These are phyloP conservation scores for Excoecaria agallocha DNA, from an alignment of 345 rosid genomes.

Conservation along the genomic window DNA sequence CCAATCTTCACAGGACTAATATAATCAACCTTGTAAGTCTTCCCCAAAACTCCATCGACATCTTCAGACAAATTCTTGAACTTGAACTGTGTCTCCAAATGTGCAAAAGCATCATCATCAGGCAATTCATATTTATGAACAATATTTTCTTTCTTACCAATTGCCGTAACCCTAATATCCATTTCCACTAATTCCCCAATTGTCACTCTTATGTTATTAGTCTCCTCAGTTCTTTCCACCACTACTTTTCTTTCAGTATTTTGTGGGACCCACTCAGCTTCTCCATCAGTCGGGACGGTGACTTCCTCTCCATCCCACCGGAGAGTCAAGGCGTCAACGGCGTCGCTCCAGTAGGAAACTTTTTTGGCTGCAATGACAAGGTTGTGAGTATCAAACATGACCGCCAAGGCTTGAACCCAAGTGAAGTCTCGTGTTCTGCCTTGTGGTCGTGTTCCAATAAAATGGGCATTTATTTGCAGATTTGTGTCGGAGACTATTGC, in stretches of 20 bases:
- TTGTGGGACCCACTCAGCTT: constrained; percentile 42
- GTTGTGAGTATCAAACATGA: constrained; percentile 53
- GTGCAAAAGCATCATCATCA: constrained; percentile 59
- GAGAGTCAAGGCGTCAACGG: constrained; percentile 44
- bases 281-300: constrained; percentile 36
- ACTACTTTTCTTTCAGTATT: constrained; percentile 26
- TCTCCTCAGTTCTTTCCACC: constrained; percentile 17
- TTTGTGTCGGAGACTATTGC: constrained; percentile 61
- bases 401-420: constrained; percentile 68
- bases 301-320: constrained; percentile 44
- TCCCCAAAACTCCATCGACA: constrained; percentile 78
- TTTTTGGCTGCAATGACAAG: constrained; percentile 55
- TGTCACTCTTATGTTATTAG: not conserved
- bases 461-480: constrained; percentile 67
- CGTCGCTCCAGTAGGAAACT: constrained; percentile 45
- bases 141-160: constrained; percentile 59
- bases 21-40: constrained; percentile 63
- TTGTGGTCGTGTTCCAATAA: constrained; percentile 56
- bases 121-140: constrained; percentile 75
- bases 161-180: constrained; percentile 54
- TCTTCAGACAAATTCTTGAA: constrained; percentile 49
- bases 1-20: constrained; percentile 67
- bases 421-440: constrained; percentile 64
- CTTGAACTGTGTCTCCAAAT: constrained; percentile 75
- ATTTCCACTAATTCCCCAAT: constrained; percentile 44